Evolutionary conservation across 169 alveolate genomes (phyloP), one percentile per base, ranked within the genome.

Genomic region (Eimeria sp.): DNA sequence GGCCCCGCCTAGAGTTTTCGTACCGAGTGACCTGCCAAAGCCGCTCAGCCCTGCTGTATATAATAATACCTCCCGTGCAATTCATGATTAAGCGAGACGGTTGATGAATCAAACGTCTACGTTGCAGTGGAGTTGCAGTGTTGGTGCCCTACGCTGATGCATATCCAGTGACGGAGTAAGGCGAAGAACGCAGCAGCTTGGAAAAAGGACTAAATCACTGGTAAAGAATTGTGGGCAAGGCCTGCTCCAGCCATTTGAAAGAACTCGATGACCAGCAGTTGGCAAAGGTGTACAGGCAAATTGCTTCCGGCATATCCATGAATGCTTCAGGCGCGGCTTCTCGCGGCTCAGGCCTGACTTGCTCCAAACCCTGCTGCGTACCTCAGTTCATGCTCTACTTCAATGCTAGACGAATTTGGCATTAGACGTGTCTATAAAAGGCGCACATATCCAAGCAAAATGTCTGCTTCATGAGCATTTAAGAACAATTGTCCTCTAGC

Each of bases 1-100:
- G 94, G 94, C 94, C 66, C 85, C 94, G 46, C 94, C 94, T n/a
- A 87, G 76, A 60, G 94, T 66, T 27, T 87, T 87, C 43, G 72
- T 49, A 13, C 94, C 94, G 62, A 66, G 56, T 62, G 83, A 87
- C 56, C 68, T 87, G 33, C 94, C 83, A n/a, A 87, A 87, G 83
- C 94, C 94, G 23, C 52, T 87, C 37, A 64, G 82, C 83, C 62
- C 60, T 62, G 43, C 85, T 87, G 46, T 40, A 13, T 87, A 68
- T n/a, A 87, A 27, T 66, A 43, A 40, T 20, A 14, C 3, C 83
- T n/a, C 14, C 33, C 33, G 56, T 74, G 14, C 83, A 40, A 0
- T 30, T n/a, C 52, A 10, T 49, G n/a, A 30, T 13, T n/a, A 3
- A 25, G 78, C 78, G 78, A 25, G 11, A 14, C 11, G 8, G 56